Percentiles rank a stretch among this genome's conserved stretches.
These are phyloP conservation scores for Balakata baccata DNA, from an alignment of 345 rosid genomes.

Conservation along the genomic window DNA sequence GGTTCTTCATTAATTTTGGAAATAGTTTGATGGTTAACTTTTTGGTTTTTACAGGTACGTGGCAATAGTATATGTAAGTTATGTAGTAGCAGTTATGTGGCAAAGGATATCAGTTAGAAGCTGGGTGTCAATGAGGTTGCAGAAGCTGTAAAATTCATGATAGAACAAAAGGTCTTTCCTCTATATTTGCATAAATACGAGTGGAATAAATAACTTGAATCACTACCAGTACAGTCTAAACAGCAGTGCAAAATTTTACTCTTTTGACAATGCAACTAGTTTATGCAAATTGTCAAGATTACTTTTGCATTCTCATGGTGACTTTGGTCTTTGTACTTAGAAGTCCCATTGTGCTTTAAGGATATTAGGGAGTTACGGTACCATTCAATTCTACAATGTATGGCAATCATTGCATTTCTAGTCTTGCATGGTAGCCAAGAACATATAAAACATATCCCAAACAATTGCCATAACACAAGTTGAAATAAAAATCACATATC, in stretches of 20 bases:
- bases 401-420: too few species aligned
- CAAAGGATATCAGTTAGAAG: constrained; percentile 66
- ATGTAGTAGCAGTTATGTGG: constrained; percentile 79
- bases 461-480: too few species aligned
- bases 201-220: not conserved
- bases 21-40: constrained; percentile 14
- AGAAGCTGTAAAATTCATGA: constrained; percentile 87
- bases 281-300: not conserved
- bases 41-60: constrained; percentile 38
- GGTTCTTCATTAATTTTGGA: not conserved
- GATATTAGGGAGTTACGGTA: too few species aligned
- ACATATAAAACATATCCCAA: too few species aligned
- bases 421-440: too few species aligned
- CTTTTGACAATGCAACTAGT: too few species aligned
- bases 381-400: too few species aligned
- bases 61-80: constrained; percentile 45
- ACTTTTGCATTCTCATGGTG: not conserved
- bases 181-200: not conserved
- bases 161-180: constrained; percentile 78
- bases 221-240: not conserved
- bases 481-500: too few species aligned
- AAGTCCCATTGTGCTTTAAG: too few species aligned
- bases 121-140: constrained; percentile 93
- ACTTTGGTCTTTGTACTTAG: not conserved
- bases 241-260: not conserved